Base-by-base conservation (phyloP, 1,139 yeast genomes). In the Geotrichum candidum region DNA sequence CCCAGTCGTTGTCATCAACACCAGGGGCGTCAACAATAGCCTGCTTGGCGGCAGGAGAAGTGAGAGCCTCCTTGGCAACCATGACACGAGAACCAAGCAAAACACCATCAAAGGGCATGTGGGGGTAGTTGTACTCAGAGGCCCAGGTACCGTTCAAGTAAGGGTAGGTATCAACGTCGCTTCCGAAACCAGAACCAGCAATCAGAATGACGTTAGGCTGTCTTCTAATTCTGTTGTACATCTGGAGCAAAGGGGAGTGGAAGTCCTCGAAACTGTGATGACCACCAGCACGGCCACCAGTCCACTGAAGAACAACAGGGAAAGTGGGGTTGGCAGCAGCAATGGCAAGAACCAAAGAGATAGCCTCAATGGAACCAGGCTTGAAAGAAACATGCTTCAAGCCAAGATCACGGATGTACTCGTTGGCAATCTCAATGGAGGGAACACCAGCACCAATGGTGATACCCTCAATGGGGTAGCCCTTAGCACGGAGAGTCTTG, bases 271-370 rank as follows among this genome's bases (percentile, higher is more conserved):
- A 94, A 63, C 98, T 92, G 78, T 94, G 99, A 77, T 94, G 99
- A 73, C 99, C 99, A 83, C 99, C 99, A 80, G 97, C 99, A 84
- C 99, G 92, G 76, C 99, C 99, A 83, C 98, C 99, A 67, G 99
- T 94, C 99, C 99, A 94, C 82, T 94, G 99, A 71, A 94, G 81
- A 63, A 94, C 92, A 72, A 94, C 90, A 68, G 99, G 99, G 91
- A 95, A 94, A 65, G 76, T 79, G 69, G 99, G 99, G 78, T 92
- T 96, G 60, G 96, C 92, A 75, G 90, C 91, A 59, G 99, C 99
- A 74, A 94, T 94, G 64, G 87, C 79, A 70, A 94, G 86, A 67
- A 86, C 90, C 76, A 88, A 95, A 67, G 86, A 82, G 70, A 94
- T 91, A 54, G 97, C 90, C 68, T 94, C 99, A 65, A 91, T 83